phyloP scores from a whole-genome alignment of 1,139 yeast species.

The Pichia terricola region DNA sequence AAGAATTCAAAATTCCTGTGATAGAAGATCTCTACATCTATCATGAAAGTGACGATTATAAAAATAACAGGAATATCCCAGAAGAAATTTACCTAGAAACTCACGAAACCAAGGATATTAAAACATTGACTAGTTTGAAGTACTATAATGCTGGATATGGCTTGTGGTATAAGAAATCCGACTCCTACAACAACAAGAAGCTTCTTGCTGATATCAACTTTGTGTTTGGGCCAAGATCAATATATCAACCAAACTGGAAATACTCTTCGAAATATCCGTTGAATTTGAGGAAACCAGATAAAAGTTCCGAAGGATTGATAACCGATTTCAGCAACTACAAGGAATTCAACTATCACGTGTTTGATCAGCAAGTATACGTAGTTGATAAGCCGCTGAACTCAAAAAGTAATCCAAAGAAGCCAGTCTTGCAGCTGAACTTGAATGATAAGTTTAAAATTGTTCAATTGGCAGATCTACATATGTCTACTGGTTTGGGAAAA shows the following conservation, averaged over 20 bases:
- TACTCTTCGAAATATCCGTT: conserved; percentile 2
- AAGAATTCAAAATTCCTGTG: conserved; percentile 1
- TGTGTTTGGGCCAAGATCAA: conserved; percentile 66
- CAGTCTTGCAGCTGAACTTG: neutral
- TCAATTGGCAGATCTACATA: conserved; percentile 83
- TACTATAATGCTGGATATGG: conserved; percentile 20
- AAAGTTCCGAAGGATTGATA: neutral
- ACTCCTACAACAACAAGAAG: neutral
- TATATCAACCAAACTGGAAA: neutral
- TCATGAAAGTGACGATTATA: neutral
- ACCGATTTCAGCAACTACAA: conserved; percentile 1
- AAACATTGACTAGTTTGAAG: neutral
- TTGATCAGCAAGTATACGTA: conserved; percentile 17
- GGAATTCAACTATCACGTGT: conserved; percentile 10
- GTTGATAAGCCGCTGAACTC: conserved; percentile 17
- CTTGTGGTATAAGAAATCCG: conserved; percentile 44
- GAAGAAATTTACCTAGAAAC: neutral
- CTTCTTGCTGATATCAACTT: conserved; percentile 20
- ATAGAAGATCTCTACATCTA: conserved; percentile 4
- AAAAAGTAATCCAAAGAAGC: too few species aligned
- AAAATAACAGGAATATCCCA: conserved; percentile 1
- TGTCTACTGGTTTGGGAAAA: conserved; percentile 64
- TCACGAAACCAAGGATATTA: neutral
- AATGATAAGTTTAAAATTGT: conserved; percentile 62
- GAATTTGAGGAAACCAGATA: neutral